These are phyloP conservation scores for Lactarius vividus DNA, from an alignment of 768 basidiomycete genomes.

Conservation along the genomic window DNA sequence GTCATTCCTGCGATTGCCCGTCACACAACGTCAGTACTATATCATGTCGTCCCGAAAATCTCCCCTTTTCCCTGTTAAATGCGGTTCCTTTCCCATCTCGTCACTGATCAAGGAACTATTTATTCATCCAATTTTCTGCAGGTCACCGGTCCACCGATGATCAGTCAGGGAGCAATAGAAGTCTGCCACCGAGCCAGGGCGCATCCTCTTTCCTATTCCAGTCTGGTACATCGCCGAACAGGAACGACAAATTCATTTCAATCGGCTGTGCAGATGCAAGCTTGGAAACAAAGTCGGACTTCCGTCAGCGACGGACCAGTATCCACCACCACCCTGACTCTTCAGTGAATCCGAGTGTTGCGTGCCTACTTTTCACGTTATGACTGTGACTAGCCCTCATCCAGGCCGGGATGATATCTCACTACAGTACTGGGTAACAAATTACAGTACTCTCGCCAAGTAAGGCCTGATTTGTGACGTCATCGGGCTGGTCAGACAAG, in stretches of 20 bases:
- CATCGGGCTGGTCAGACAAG: not conserved
- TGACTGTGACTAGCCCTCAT: not conserved
- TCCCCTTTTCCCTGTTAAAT: not conserved
- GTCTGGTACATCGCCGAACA: not conserved
- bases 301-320: not conserved
- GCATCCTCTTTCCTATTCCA: slow-evolving; percentile 2
- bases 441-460: not conserved
- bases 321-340: not conserved
- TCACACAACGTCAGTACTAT: not conserved
- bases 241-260: slow-evolving; percentile 10
- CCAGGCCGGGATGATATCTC: not conserved
- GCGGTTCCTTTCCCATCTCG: not conserved
- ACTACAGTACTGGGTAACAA: not conserved
- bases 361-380: not conserved
- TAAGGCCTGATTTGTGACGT: not conserved
- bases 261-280: not conserved
- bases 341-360: not conserved
- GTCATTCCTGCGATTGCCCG: not conserved
- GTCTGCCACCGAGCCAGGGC: not conserved
- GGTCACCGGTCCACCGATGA: slow-evolving; percentile 2
- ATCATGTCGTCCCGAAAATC: not conserved
- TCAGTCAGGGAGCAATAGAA: slow-evolving; percentile 13
- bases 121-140: not conserved
- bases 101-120: not conserved
- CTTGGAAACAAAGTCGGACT: not conserved